Conservation (phyloP, 2,329 filamentous ascomycete genomes). For the Epichloe gansuensis region DNA sequence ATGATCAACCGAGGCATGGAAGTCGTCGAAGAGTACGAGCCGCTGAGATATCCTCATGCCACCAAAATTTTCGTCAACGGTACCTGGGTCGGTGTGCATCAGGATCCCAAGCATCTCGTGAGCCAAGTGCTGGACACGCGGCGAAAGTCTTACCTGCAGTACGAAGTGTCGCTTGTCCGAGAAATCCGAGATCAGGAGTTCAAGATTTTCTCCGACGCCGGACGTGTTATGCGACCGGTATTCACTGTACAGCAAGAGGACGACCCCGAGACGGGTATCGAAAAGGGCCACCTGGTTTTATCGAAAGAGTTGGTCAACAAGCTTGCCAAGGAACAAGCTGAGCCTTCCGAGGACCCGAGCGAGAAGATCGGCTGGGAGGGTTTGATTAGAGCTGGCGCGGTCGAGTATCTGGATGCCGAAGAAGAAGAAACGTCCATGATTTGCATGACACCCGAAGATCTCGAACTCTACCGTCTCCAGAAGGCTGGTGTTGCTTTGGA, state of each 20-base stretch:
- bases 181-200: conserved; percentile 97
- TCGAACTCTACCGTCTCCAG: conserved; percentile 62
- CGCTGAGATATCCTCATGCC: conserved; percentile 70
- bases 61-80: conserved; percentile 98
- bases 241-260: conserved; percentile 89
- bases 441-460: conserved; percentile 92
- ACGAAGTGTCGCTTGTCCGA: conserved; percentile 86
- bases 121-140: conserved; percentile 64
- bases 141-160: conserved; percentile 70
- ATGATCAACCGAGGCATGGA: conserved; percentile 96
- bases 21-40: conserved; percentile 88
- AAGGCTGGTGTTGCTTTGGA: conserved; percentile 52
- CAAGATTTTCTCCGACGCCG: conserved; percentile 96
- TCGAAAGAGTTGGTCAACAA: conserved; percentile 69
- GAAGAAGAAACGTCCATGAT: conserved; percentile 99
- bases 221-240: conserved; percentile 82
- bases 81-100: conserved; percentile 92
- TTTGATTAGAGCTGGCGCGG: conserved; percentile 68
- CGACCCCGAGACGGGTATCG: conserved; percentile 46
- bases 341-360: conserved; percentile 45
- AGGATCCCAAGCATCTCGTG: conserved; percentile 76
- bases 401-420: conserved; percentile 94
- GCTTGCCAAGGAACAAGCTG: conserved; percentile 60
- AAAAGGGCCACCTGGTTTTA: conserved; percentile 61
- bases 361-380: conserved; percentile 78